Percentiles rank a stretch among this genome's conserved stretches.
Conservation (phyloP, 2,329 filamentous ascomycete genomes). For the Parascedosporium putredinis region DNA sequence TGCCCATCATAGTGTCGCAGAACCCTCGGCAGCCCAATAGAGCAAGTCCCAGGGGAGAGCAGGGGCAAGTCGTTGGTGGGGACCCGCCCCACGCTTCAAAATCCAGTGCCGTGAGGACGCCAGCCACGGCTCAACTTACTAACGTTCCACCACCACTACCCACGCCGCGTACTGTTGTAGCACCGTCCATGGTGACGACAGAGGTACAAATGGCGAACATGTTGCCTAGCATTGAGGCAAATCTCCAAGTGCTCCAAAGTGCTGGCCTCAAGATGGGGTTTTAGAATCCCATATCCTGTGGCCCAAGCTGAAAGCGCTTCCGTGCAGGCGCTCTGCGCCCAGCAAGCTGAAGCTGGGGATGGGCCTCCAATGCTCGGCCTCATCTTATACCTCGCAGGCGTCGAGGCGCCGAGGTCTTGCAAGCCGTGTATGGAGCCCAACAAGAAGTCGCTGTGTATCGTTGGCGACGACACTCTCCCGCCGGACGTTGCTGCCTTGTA, state of each 20-base stretch:
- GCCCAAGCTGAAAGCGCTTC: neutral
- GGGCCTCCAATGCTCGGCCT: slow-evolving; percentile 5
- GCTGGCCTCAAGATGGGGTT: neutral
- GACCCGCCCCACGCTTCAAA: no score
- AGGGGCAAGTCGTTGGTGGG: no score
- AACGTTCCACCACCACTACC: no score
- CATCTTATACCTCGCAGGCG: slow-evolving; percentile 10
- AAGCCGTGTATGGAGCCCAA: neutral
- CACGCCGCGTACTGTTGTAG: no score
- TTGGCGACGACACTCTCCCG: neutral
- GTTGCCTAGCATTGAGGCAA: neutral
- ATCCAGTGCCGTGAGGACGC: no score
- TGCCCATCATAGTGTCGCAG: neutral
- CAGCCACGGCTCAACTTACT: no score
- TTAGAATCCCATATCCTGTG: no score
- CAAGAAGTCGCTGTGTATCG: neutral
- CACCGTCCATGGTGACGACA: no score
- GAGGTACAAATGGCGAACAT: no score
- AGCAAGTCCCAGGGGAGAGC: no score
- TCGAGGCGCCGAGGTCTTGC: slow-evolving; percentile 2
- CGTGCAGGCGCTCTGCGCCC: neutral
- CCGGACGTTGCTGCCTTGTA: neutral
- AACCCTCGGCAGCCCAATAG: neutral
- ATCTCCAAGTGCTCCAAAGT: slow-evolving; percentile 3
- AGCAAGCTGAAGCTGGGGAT: neutral